Evolutionary conservation across 371 early-diverging fungal genomes (phyloP), one percentile per base, ranked within the genome.

Genomic region (Rhizopus arrhizus): DNA sequence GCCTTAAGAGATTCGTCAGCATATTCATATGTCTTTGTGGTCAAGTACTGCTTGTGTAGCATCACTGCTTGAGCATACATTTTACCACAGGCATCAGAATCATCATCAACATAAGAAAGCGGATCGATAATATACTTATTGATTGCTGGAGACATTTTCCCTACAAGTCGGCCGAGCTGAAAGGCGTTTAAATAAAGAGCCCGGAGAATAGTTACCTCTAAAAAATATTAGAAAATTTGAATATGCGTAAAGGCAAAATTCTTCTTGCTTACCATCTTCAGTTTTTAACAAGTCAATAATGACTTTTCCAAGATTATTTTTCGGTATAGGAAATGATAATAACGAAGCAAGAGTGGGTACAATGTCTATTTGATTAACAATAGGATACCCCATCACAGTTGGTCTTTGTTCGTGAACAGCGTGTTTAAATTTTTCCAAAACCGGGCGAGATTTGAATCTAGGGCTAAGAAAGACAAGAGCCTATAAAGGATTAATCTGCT

Each of bases 321-420:
- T 90, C 4, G 98, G 97, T 28, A 95, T 91, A 0, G 97, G 97
- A 13, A 94, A 71, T 4, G 91, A 91, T 62, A 96, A 75, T 40
- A 96, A 68, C 6, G 86, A 62, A n/a, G 93, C 78, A 12, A 98
- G 65, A 0, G 97, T 96, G 3, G 97, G 91, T 0, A 94, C 95
- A 22, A 96, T 48, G 61, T 95, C 96, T 38, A 94, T 88, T 65
- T 98, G 98, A 43, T 88, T 86, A 34, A 95, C 62, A 3, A 74
- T 52, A 10, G 75, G 74, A 58, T 57, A 61, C 0, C 71, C 73
- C 55, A 69, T 62, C 0, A 34, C 50, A 1, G 22, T 28, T 12
- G 40, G 13, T 31, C 36, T 22, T 29, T 61, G 15, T 49, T 36
- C 22, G 5, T n/a, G 22, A 22, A 22, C 15, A 33, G 22, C 10